Evolutionary conservation across 2,329 filamentous ascomycete genomes (phyloP).

Genomic region (Calonectria fujianensis): DNA sequence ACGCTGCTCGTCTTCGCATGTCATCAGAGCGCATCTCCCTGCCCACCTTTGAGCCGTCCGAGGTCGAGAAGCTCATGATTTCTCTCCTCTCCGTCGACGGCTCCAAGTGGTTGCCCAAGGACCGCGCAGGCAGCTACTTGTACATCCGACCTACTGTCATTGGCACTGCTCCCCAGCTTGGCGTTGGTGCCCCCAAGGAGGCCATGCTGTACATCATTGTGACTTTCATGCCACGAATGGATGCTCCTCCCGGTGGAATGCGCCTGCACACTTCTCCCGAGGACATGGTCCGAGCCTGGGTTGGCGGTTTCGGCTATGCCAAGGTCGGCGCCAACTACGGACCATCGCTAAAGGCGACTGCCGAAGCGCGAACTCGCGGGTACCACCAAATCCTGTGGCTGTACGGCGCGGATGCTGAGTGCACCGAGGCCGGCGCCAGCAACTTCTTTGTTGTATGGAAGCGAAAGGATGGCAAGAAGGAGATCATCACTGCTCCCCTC

Average conservation of each 20-base stretch:
- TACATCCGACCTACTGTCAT: constrained; percentile 94
- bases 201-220: constrained; percentile 92
- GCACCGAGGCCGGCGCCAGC: constrained; percentile 92
- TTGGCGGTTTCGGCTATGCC: constrained; percentile 92
- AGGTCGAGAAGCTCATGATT: constrained; percentile 84
- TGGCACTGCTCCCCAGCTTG: constrained; percentile 86
- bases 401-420: constrained; percentile 84
- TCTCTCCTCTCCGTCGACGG: constrained; percentile 84
- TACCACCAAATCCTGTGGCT: constrained; percentile 97
- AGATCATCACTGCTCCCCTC: constrained; percentile 88
- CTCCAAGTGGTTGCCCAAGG: constrained; percentile 85
- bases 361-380: constrained; percentile 82
- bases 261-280: constrained; percentile 86
- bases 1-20: constrained; percentile 79
- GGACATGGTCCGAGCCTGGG: constrained; percentile 93
- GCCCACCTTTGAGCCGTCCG: constrained; percentile 81
- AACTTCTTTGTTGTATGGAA: constrained; percentile 94
- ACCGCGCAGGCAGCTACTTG: constrained; percentile 81
- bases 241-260: constrained; percentile 74
- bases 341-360: constrained; percentile 85
- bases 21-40: constrained; percentile 81
- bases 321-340: constrained; percentile 97
- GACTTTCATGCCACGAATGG: constrained; percentile 76
- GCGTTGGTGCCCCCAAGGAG: constrained; percentile 85
- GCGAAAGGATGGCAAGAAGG: constrained; percentile 69